phyloP scores from a whole-genome alignment of 169 alveolate genomes.

The Eimeria acervulina region DNA sequence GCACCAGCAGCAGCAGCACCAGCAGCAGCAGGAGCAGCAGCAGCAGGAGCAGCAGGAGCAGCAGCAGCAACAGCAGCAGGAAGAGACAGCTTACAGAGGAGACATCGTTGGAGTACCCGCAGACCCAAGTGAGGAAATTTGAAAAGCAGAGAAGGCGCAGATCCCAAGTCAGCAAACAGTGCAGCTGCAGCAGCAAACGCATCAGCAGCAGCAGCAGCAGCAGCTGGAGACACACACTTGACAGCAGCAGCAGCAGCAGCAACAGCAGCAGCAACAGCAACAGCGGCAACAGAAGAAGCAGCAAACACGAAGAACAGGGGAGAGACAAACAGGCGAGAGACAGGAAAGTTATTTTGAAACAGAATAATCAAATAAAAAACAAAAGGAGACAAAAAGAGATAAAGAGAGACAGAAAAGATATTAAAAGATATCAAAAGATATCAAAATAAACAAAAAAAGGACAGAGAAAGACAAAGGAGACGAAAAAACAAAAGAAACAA shows the following conservation, averaged over 20 bases:
- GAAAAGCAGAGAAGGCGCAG: slow-evolving; percentile 52
- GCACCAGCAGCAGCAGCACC: slow-evolving; percentile 5
- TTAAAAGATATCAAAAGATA: too few species aligned
- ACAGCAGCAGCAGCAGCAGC: too few species aligned
- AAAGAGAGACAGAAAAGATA: neutral
- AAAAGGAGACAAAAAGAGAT: neutral
- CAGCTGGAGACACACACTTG: neutral
- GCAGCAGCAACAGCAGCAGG: neutral
- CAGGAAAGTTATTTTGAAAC: neutral
- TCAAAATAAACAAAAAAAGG: too few species aligned
- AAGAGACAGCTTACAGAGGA: neutral
- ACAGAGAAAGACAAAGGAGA: neutral
- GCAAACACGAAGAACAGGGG: neutral
- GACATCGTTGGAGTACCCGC: slow-evolving; percentile 61
- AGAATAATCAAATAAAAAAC: neutral
- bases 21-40: slow-evolving; percentile 12
- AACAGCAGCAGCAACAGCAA: neutral
- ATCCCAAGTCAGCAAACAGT: slow-evolving; percentile 57
- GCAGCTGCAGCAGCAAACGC: slow-evolving; percentile 61
- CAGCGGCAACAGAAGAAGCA: too few species aligned
- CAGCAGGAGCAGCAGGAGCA: slow-evolving; percentile 13
- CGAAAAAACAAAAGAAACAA: neutral
- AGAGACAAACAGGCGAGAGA: neutral
- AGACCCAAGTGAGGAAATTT: slow-evolving; percentile 49
- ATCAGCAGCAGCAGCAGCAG: slow-evolving; percentile 2